Percentiles rank a stretch among this genome's conserved stretches.
Conservation (phyloP, 768 basidiomycete species). For the Psilocybe sp. region DNA sequence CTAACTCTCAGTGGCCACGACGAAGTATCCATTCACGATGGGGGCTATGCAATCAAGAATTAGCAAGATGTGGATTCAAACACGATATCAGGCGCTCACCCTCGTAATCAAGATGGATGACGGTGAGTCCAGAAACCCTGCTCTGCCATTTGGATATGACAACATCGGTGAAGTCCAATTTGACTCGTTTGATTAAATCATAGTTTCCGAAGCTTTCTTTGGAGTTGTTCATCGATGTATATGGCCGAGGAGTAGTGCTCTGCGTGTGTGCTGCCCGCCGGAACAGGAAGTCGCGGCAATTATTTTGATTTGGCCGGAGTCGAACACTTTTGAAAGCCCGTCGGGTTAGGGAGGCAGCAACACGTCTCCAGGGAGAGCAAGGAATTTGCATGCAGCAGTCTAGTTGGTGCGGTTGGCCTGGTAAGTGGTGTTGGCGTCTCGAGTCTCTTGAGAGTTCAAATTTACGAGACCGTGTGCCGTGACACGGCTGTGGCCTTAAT, state of each 20-base stretch:
- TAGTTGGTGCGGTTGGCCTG: too few species aligned
- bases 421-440: too few species aligned
- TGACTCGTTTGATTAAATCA: constrained; percentile 74
- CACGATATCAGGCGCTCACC: constrained; percentile 42
- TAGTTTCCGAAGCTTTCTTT: constrained; percentile 67
- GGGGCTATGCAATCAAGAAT: constrained; percentile 51
- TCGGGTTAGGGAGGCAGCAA: constrained; percentile 14
- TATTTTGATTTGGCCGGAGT: constrained; percentile 7
- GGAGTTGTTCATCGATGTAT: constrained; percentile 25
- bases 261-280: constrained; percentile 22
- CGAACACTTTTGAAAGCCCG: constrained; percentile 9
- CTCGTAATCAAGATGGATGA: constrained; percentile 90
- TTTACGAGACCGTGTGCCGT: too few species aligned
- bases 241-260: constrained; percentile 5
- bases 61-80: constrained; percentile 2
- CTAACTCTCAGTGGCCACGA: constrained; percentile 85
- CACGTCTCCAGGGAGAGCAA: constrained; percentile 22
- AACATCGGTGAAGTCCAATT: constrained; percentile 79
- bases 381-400: constrained; percentile 33
- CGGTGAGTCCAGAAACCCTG: constrained; percentile 78
- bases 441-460: too few species aligned
- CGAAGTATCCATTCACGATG: constrained; percentile 88
- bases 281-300: constrained; percentile 25
- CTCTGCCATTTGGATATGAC: constrained; percentile 87
- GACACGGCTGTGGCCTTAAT: too few species aligned